Evolutionary conservation across 2,329 filamentous ascomycete genomes (phyloP).

Genomic region (Cryphonectria naterciae): DNA sequence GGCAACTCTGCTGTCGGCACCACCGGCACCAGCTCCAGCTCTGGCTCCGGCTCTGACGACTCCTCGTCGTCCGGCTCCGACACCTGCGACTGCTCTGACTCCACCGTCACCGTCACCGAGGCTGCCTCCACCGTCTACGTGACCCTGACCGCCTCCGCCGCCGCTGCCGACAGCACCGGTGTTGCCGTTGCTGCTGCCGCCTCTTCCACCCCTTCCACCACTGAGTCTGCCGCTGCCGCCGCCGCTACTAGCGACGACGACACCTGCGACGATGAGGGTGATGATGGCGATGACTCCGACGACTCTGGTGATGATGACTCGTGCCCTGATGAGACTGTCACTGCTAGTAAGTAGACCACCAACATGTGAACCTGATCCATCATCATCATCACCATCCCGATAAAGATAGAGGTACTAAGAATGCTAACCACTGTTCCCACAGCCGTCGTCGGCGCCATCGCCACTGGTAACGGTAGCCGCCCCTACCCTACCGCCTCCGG

Average conservation of each 20-base stretch:
- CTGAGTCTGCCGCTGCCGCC: constrained; percentile 4
- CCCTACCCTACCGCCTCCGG: constrained; percentile 18
- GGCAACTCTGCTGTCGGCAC: constrained; percentile 3
- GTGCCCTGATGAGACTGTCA: constrained; percentile 27
- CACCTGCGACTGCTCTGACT: constrained; percentile 20
- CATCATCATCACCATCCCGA: too few relatives aligned
- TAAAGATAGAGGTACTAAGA: background rate
- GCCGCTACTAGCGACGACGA: constrained; percentile 23
- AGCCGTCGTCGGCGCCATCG: constrained; percentile 21
- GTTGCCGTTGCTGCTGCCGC: constrained; percentile 19
- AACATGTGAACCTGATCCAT: too few relatives aligned
- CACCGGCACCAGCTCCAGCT: constrained; percentile 10
- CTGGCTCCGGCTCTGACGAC: constrained; percentile 22
- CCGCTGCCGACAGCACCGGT: constrained; percentile 11
- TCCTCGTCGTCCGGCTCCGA: constrained; percentile 13
- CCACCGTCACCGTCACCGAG: constrained; percentile 31
- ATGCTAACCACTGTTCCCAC: background rate
- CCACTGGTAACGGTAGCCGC: constrained; percentile 4
- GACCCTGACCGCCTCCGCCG: constrained; percentile 21
- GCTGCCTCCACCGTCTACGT: constrained; percentile 34
- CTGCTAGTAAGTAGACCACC: constrained; percentile 20
- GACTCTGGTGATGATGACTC: constrained; percentile 21
- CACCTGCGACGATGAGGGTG: constrained; percentile 14
- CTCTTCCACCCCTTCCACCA: constrained; percentile 13
- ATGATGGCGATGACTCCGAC: background rate